A percentile compares a stretch with the other conserved stretches of the same genome.
Evolutionary conservation across 176 grass and related monocot species (phyloP).

Genomic region (Hyparrhenia diplandra): DNA sequence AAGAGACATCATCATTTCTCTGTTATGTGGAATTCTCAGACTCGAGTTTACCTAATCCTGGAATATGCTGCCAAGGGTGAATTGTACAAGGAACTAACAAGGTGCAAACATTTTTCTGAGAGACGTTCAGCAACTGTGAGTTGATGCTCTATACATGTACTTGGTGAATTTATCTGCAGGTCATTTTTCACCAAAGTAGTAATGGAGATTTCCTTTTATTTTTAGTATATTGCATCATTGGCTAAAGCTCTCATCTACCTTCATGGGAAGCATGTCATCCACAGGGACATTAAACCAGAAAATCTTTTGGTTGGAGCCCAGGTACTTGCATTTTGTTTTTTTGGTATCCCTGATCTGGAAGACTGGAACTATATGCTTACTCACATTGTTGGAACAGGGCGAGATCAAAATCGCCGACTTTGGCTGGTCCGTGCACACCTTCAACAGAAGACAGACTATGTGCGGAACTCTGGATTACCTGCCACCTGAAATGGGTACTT

Average conservation of each 20-base stretch:
- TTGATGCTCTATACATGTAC: neutral
- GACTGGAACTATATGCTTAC: neutral
- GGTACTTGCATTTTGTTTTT: slow-evolving; percentile 38
- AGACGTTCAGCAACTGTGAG: slow-evolving; percentile 69
- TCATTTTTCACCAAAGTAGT: neutral
- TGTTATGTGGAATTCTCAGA: slow-evolving; percentile 35
- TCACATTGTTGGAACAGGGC: slow-evolving; percentile 43
- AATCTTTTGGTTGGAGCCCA: slow-evolving; percentile 79
- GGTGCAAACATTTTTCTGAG: slow-evolving; percentile 74
- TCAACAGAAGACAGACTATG: slow-evolving; percentile 84
- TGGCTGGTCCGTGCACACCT: slow-evolving; percentile 94
- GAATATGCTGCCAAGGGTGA: slow-evolving; percentile 92
- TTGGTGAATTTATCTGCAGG: slow-evolving; percentile 5
- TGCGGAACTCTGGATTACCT: slow-evolving; percentile 94
- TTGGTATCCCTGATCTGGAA: neutral
- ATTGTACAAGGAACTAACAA: slow-evolving; percentile 63
- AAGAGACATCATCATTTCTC: slow-evolving; percentile 17
- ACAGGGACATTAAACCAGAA: slow-evolving; percentile 96
- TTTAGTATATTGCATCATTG: slow-evolving; percentile 36
- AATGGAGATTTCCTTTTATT: neutral
- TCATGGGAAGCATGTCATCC: slow-evolving; percentile 38
- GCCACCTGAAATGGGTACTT: slow-evolving; percentile 98
- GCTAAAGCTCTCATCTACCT: slow-evolving; percentile 80
- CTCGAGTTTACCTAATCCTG: slow-evolving; percentile 82
- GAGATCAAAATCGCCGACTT: slow-evolving; percentile 99